Evolutionary conservation across 441 rosid species (phyloP), one percentile per base, ranked within the genome.

Genomic region (California macrophylla): DNA sequence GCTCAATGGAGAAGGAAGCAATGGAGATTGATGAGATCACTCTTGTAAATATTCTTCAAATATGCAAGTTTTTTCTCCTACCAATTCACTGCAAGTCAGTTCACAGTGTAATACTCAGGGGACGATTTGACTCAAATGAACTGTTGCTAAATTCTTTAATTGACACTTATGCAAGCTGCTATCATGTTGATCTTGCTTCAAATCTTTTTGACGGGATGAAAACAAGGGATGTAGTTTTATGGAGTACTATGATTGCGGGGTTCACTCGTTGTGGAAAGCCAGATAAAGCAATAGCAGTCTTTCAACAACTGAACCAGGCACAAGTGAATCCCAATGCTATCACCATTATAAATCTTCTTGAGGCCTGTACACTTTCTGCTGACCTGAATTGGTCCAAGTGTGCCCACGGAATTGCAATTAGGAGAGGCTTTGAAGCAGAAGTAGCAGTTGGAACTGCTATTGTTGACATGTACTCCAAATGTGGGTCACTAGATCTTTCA

Each of bases 171-270:
- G 78, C 83, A 28, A 76, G 20, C 69, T 87, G 87, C 69, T 28
- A 66, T 71, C 82, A 76, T 65, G 64, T 76, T 74, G 74, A 85
- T 56, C 56, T 66, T 42, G 84, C 86, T 18, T 67, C 70, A 79
- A 80, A 67, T 16, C 75, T 82, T 50, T 61, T 87, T 69, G 74
- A 60, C 66, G 62, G 68, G 24, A 58, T 81, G 76, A 20, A 30
- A 4, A 71, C n/a, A 68, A 82, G 71, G 61, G 87, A 81, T 75
- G 82, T 76, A 12, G 87, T 85, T 21, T 77, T 84, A 25, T 85
- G 92, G 83, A 84, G 87, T 78, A 73, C 80, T 6, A 82, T 87
- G 85, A 84, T 87, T 69, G 80, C 82, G 1, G 88, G 87, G 64
- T 73, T 84, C 18, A 63, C 83, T n/a, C 69, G 68, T 61, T 76